A percentile compares a stretch with the other conserved stretches of the same genome.
Conservation (phyloP, 768 basidiomycete genomes). For the Sistotremastrum niveocremeum region DNA sequence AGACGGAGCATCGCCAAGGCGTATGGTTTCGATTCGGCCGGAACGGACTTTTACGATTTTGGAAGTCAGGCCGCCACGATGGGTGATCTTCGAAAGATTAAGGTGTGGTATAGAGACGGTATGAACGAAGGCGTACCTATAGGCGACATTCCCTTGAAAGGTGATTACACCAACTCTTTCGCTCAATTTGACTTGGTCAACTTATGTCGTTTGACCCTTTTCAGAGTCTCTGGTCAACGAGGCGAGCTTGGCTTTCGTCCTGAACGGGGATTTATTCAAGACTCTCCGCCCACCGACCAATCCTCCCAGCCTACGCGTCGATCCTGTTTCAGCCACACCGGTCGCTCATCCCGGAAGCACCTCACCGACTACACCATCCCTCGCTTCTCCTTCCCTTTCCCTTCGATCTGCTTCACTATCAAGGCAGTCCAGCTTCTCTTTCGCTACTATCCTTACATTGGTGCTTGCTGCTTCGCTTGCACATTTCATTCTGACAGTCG, state of each 20-base stretch:
- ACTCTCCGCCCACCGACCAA: constrained; percentile 14
- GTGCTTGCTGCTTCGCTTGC: constrained; percentile 28
- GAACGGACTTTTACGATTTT: constrained; percentile 58
- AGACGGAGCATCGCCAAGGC: constrained; percentile 48
- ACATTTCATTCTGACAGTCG: constrained; percentile 33
- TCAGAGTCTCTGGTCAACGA: constrained; percentile 35
- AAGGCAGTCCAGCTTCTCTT: neutral
- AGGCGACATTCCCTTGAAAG: constrained; percentile 26
- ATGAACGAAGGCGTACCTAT: constrained; percentile 36
- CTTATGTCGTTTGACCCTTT: constrained; percentile 4
- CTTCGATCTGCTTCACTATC: neutral
- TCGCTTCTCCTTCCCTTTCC: neutral
- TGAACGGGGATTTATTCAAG: constrained; percentile 34
- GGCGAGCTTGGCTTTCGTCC: constrained; percentile 33
- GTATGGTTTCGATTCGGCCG: constrained; percentile 44
- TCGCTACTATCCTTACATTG: constrained; percentile 14
- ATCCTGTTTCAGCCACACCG: neutral
- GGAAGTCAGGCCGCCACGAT: constrained; percentile 31
- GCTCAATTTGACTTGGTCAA: neutral
- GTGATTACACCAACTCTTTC: constrained; percentile 12
- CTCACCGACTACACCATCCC: neutral
- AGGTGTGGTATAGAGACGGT: constrained; percentile 53
- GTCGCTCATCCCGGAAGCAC: too few relatives aligned
- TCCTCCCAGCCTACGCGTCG: neutral
- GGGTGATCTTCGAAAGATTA: constrained; percentile 59